Conservation (phyloP, 352 stramenopile genomes). For the Phytopythium kandeliae region DNA sequence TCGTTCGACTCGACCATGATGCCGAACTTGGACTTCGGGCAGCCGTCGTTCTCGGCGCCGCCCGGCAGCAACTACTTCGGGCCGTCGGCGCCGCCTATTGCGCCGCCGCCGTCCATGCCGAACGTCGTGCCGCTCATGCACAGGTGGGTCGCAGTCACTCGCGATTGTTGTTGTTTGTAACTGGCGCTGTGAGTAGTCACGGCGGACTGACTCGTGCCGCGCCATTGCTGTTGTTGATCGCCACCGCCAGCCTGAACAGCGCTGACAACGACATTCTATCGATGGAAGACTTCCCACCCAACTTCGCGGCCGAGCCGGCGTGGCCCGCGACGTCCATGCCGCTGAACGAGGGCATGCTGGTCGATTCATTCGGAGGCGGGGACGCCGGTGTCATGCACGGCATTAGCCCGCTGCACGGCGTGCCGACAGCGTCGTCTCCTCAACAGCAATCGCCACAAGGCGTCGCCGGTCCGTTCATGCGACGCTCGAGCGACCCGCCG, state of each 20-base stretch:
- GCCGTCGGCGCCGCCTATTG: conserved; percentile 1
- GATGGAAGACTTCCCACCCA: conserved; percentile 57
- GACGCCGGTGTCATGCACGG: background rate
- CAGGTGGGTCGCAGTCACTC: conserved; percentile 52
- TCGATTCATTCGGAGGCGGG: conserved; percentile 1
- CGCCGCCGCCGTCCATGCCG: background rate
- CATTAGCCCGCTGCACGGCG: conserved; percentile 3
- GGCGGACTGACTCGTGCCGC: background rate
- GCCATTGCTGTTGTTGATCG: no score
- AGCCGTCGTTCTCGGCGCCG: conserved; percentile 21
- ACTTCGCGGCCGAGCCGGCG: conserved; percentile 35
- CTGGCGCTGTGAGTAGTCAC: background rate
- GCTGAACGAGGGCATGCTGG: background rate
- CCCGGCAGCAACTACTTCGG: conserved; percentile 17
- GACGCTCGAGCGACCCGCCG: background rate
- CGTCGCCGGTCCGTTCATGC: background rate
- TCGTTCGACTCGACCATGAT: conserved; percentile 59
- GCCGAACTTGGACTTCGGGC: conserved; percentile 13
- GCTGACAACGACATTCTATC: conserved; percentile 58
- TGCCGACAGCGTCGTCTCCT: background rate
- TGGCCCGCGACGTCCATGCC: conserved; percentile 20
- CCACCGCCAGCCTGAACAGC: conserved; percentile 10
- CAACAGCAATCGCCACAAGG: conserved; percentile 1
- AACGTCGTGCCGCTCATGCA: conserved; percentile 26
- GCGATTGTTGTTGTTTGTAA: background rate